Conservation (phyloP, 768 basidiomycete genomes). For the Leucosporidium yakuticum region DNA sequence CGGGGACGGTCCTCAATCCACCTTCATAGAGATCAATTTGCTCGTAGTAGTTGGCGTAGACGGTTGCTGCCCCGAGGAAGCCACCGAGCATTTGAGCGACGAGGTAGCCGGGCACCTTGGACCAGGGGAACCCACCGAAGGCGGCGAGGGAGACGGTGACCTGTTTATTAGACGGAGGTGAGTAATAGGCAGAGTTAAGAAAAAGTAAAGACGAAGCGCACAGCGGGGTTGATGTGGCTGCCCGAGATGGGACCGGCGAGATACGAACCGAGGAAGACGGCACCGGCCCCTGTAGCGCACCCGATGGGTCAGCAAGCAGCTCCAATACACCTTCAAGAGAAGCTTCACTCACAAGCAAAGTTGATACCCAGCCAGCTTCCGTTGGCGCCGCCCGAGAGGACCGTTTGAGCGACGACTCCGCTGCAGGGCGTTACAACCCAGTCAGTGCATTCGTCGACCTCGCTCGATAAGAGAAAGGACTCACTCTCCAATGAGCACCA, state of each 20-base stretch:
- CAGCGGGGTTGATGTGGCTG: conserved; percentile 10
- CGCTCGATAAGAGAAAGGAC: not conserved
- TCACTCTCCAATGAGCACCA: conserved; percentile 1
- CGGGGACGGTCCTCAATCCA: not conserved
- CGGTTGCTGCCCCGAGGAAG: conserved; percentile 56
- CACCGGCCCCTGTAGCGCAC: not conserved
- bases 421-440: not conserved
- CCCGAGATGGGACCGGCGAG: conserved; percentile 14
- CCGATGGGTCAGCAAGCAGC: not conserved
- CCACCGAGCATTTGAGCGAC: conserved; percentile 59
- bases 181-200: not conserved
- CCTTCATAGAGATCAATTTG: conserved; percentile 3
- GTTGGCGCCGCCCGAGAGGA: not conserved
- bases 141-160: conserved; percentile 57
- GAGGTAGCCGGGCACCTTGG: conserved; percentile 70
- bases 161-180: not conserved
- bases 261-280: conserved; percentile 1
- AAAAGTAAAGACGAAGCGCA: not conserved
- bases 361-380: conserved; percentile 4
- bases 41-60: conserved; percentile 60
- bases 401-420: not conserved
- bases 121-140: conserved; percentile 69
- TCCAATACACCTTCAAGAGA: no score
- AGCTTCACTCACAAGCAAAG: not conserved
- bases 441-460: no score